phyloP scores from a whole-genome alignment of 192 early-diverging fungal genomes.

The Backusella australiensis region DNA sequence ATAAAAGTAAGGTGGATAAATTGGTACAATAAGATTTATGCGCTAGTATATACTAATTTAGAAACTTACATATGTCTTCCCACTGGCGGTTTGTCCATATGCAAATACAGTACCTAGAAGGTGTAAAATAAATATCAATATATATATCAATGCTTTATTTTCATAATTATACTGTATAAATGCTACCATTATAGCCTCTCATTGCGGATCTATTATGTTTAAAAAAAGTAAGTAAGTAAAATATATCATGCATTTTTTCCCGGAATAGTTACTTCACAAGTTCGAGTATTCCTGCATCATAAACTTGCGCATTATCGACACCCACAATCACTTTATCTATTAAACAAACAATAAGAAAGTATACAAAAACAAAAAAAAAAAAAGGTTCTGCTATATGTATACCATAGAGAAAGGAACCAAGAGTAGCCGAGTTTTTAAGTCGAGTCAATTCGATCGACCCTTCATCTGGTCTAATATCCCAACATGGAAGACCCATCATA shows the following conservation, averaged over 20 bases:
- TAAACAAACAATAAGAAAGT: neutral
- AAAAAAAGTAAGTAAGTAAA: neutral
- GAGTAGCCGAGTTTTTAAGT: neutral
- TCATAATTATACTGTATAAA: neutral
- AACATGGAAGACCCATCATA: slow-evolving; percentile 38
- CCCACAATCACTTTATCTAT: slow-evolving; percentile 50
- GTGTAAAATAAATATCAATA: neutral
- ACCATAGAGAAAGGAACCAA: slow-evolving; percentile 12
- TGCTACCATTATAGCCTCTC: slow-evolving; percentile 89
- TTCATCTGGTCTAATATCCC: slow-evolving; percentile 39
- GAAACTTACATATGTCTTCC: slow-evolving; percentile 79
- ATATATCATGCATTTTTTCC: neutral
- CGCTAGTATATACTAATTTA: neutral
- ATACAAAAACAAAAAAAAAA: neutral
- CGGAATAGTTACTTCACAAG: slow-evolving; percentile 20
- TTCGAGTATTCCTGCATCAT: slow-evolving; percentile 38
- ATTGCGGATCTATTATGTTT: slow-evolving; percentile 49
- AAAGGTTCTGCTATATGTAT: neutral
- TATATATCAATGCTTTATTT: neutral
- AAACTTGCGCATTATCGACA: slow-evolving; percentile 54
- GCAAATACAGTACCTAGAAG: slow-evolving; percentile 60
- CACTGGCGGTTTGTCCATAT: slow-evolving; percentile 96
- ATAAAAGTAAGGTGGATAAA: neutral
- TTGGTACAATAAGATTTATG: neutral
- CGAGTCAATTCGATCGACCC: slow-evolving; percentile 10